Percentiles rank a stretch among this genome's conserved stretches.
Evolutionary conservation across 495 filamentous ascomycete species (phyloP).

Genomic region (Podospora tetraspora): DNA sequence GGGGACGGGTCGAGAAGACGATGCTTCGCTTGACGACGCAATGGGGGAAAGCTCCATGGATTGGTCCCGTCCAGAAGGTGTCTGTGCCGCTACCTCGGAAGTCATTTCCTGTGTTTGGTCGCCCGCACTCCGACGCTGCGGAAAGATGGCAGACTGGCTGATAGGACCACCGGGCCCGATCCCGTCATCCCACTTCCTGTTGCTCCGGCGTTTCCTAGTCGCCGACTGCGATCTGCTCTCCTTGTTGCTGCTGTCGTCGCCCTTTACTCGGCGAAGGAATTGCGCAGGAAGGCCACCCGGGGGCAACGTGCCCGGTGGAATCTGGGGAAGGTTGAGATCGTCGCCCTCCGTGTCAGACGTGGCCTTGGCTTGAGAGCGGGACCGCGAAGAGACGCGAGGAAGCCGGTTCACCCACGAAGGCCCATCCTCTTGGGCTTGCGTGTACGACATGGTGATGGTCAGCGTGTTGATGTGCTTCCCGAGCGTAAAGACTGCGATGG

Average conservation of each 20-base stretch:
- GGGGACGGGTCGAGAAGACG: constrained; percentile 24
- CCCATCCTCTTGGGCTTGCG: constrained; percentile 79
- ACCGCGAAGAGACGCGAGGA: constrained; percentile 80
- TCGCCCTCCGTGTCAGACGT: constrained; percentile 49
- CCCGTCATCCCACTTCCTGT: constrained; percentile 61
- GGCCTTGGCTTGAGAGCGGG: constrained; percentile 81
- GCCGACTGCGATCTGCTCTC: constrained; percentile 55
- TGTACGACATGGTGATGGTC: constrained; percentile 93
- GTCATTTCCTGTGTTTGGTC: constrained; percentile 28
- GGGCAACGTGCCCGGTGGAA: constrained; percentile 73
- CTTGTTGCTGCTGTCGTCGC: constrained; percentile 60
- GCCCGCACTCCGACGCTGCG: constrained; percentile 50
- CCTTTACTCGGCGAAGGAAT: constrained; percentile 76
- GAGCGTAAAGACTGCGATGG: constrained; percentile 95
- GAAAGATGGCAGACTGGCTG: constrained; percentile 82
- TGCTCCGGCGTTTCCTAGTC: constrained; percentile 53
- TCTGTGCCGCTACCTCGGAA: constrained; percentile 6
- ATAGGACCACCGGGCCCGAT: constrained; percentile 84
- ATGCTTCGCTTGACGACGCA: background rate
- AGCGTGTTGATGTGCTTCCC: constrained; percentile 98
- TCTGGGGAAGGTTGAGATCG: constrained; percentile 55
- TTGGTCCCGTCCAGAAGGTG: constrained; percentile 13
- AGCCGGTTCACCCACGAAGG: constrained; percentile 92
- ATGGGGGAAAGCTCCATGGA: constrained; percentile 18
- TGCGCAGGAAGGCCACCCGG: constrained; percentile 68